Evolutionary conservation across 192 early-diverging fungal species (phyloP).

Genomic region (Geosiphon pyriformis): DNA sequence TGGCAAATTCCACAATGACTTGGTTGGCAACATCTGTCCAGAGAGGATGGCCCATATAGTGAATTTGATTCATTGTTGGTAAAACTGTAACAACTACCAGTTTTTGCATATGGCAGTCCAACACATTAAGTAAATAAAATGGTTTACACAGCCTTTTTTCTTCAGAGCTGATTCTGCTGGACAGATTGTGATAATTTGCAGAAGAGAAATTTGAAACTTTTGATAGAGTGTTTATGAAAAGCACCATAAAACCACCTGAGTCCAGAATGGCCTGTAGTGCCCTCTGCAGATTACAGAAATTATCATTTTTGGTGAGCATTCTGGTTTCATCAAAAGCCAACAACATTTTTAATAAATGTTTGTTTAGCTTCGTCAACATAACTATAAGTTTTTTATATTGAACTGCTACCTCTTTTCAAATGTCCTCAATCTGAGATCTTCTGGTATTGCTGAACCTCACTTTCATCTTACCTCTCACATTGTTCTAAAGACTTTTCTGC

Average conservation of each 20-base stretch:
- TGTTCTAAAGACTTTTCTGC: background rate
- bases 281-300: background rate
- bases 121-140: slow-evolving; percentile 4
- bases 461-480: background rate
- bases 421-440: background rate
- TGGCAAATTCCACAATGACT: slow-evolving; percentile 1
- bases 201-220: slow-evolving; percentile 12
- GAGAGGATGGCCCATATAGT: slow-evolving; percentile 2
- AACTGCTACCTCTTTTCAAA: background rate
- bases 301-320: background rate
- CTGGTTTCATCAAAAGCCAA: slow-evolving; percentile 1
- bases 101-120: background rate
- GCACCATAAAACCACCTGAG: slow-evolving; percentile 3
- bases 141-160: slow-evolving; percentile 4
- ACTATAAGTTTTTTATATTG: slow-evolving; percentile 5
- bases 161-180: slow-evolving; percentile 4
- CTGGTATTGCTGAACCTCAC: too few species aligned
- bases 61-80: slow-evolving; percentile 3
- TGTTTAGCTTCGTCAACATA: slow-evolving; percentile 1
- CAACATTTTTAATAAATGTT: background rate
- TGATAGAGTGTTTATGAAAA: slow-evolving; percentile 13
- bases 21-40: background rate
- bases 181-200: background rate
- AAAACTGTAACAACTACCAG: slow-evolving; percentile 3
- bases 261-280: slow-evolving; percentile 4